Evolutionary conservation across 352 stramenopile species (phyloP), one percentile per base, ranked within the genome.

Genomic region (Globisporangium carolinianum): DNA sequence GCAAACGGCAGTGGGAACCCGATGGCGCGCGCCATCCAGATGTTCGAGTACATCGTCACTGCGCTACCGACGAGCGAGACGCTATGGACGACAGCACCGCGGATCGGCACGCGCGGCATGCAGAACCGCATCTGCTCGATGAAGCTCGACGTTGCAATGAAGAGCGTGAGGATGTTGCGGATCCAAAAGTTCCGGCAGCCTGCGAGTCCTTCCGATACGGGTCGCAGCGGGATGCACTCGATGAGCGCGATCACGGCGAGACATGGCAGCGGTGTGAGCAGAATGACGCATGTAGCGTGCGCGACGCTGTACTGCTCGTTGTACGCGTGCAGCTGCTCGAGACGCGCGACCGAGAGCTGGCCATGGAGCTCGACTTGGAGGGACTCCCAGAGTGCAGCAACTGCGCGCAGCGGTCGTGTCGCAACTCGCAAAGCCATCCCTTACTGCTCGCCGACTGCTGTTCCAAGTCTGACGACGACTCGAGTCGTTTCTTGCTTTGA

Each of bases 1-100:
- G 57, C 63, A 46, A 79, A 79, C 2, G 70, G 68, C 7, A 79
- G 42, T 4, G 68, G 68, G 48, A 72, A 79, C 0, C 70, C 70
- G 38, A 82, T 65, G 9, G 55, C n/a, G 15, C 14, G 14, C 14
- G 41, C 41, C 11, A 51, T 4, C 1, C 41, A n/a, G 38, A 36
- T 43, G 6, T n/a, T 11, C 3, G 18, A 41, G 6, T 0, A 63
- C 62, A 4, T 71, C 11, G 3, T 41, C 52, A 6, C 5, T 39
- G 57, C 0, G 62, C 47, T 4, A 47, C 35, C 1, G 53, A 55
- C 7, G 55, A 52, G 15, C 69, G 43, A 1, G 37, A 18, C 32
- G 32, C 4, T 0, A 8, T 45, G 32, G 32, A 17, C 42, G 24
- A 65, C 18, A 2, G 53, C 54, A 9, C 72, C 57, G 6, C 18